Evolutionary conservation across 1,139 yeast species (phyloP), one percentile per base, ranked within the genome.

Genomic region (Kodamaea ohmeri): DNA sequence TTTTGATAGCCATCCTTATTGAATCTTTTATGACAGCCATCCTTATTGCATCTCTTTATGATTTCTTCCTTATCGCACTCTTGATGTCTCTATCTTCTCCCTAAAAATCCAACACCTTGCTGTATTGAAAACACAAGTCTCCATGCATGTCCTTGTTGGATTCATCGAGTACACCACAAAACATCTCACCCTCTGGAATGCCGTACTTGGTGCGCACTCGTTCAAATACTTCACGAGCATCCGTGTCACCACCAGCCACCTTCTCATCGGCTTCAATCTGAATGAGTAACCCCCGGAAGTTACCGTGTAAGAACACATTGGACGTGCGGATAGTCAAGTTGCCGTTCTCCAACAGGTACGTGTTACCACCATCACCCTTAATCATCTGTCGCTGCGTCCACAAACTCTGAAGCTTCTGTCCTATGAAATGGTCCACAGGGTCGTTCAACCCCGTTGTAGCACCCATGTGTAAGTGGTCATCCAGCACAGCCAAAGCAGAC

Each of bases 361-460:
- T 74, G 38, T 75, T 75, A 0, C 87, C 87, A 4, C 92, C 92
- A 45, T 84, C 92, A 2, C 94, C 95, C 46, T 78, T 75, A 32
- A 85, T 72, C n/a, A 77, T 67, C 56, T 86, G 95, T 42, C 86
- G 67, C 39, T 78, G 71, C 1, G 71, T 63, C 95, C 95, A 87
- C 38, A 83, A 58, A 47, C 88, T 78, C 52, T 80, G 86, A 38
- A 86, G 59, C 52, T 83, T 83, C 26, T 75, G 73, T 18, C 67
- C 65, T 0, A 76, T 56, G 39, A 81, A 49, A 49, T 55, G 48
- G 44, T 77, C 82, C 48, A 76, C 73, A 14, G 68, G 63, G 44
- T 76, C 81, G 40, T 67, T 68, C 26, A 73, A 52, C 2, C 76
- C 80, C 0, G 68, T 58, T 2, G 79, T 69, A 15, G 78, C 75